A percentile compares a stretch with the other conserved stretches of the same genome.
Conservation (phyloP, 1,139 yeast species). For the Kurtzmaniella quercitrusa region DNA sequence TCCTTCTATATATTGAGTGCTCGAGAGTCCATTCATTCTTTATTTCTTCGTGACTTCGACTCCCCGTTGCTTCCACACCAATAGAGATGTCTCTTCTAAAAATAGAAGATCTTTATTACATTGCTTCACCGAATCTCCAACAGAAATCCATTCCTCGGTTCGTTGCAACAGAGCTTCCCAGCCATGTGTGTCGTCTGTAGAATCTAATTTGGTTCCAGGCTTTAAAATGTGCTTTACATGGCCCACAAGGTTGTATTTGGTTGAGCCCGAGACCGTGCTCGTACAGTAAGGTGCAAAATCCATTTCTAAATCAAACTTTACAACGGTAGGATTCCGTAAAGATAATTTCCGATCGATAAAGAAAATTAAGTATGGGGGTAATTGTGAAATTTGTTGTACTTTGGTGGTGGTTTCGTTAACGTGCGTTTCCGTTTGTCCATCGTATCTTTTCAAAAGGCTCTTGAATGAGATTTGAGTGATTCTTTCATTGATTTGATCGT, state of each 20-base stretch:
- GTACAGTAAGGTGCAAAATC: conserved; percentile 32
- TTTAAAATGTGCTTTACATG: conserved; percentile 47
- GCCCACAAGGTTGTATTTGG: conserved; percentile 44
- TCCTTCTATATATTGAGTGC: too few relatives aligned
- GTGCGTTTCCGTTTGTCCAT: conserved; percentile 20
- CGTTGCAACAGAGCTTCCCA: conserved; percentile 49
- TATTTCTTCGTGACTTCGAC: not conserved
- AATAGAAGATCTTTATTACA: conserved; percentile 59
- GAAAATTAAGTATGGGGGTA: conserved; percentile 54
- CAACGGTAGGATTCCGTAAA: conserved; percentile 58
- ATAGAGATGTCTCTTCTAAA: conserved; percentile 60
- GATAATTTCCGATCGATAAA: conserved; percentile 51
- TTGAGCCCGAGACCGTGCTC: conserved; percentile 10
- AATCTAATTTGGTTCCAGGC: conserved; percentile 17
- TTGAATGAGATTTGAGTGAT: conserved; percentile 53
- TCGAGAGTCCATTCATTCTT: too few relatives aligned
- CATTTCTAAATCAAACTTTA: conserved; percentile 51
- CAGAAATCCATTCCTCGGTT: conserved; percentile 51
- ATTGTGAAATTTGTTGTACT: conserved; percentile 13
- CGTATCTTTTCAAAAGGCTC: conserved; percentile 45
- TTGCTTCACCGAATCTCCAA: conserved; percentile 46
- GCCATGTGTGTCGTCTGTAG: conserved; percentile 24
- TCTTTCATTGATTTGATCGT: conserved; percentile 9
- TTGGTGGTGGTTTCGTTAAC: conserved; percentile 6
- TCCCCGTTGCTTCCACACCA: conserved; percentile 52